These are phyloP conservation scores for Chimonanthus salicifolius DNA, from an alignment of 164 flowering plant species.

Conservation along the genomic window DNA sequence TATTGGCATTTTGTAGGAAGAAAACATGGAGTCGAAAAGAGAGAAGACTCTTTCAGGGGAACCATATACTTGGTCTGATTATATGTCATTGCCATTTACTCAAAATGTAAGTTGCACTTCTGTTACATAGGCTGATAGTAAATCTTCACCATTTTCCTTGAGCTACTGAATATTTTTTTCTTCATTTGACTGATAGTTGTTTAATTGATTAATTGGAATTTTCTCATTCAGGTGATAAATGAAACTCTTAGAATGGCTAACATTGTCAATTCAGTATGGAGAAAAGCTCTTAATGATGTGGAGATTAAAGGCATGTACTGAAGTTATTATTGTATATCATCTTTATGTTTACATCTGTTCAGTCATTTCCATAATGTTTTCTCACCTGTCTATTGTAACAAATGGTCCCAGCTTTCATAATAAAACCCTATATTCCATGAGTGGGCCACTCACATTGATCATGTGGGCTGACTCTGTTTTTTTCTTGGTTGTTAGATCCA, in stretches of 20 bases:
- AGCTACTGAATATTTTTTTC: background rate
- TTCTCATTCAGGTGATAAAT: conserved; percentile 58
- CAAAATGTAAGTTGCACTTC: conserved; percentile 67
- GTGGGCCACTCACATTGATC: background rate
- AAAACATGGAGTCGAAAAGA: conserved; percentile 76
- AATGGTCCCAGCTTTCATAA: too few relatives aligned
- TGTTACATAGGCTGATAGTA: background rate
- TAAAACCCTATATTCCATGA: background rate
- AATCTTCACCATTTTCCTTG: too few relatives aligned
- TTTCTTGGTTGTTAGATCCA: too few relatives aligned
- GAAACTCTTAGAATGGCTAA: conserved; percentile 90
- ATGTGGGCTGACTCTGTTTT: background rate
- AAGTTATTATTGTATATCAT: too few relatives aligned
- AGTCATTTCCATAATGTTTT: too few relatives aligned
- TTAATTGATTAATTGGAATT: background rate
- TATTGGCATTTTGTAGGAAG: conserved; percentile 45
- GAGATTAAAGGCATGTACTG: conserved; percentile 62
- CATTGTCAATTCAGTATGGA: conserved; percentile 81
- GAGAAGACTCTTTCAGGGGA: conserved; percentile 32
- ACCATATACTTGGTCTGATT: conserved; percentile 72
- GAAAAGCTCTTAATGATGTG: conserved; percentile 79
- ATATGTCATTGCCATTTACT: conserved; percentile 82
- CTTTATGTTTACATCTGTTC: background rate
- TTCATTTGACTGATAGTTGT: background rate
- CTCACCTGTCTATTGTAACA: background rate